Evolutionary conservation across 495 filamentous ascomycete genomes (phyloP).

Genomic region (Daldinia caldariorum): DNA sequence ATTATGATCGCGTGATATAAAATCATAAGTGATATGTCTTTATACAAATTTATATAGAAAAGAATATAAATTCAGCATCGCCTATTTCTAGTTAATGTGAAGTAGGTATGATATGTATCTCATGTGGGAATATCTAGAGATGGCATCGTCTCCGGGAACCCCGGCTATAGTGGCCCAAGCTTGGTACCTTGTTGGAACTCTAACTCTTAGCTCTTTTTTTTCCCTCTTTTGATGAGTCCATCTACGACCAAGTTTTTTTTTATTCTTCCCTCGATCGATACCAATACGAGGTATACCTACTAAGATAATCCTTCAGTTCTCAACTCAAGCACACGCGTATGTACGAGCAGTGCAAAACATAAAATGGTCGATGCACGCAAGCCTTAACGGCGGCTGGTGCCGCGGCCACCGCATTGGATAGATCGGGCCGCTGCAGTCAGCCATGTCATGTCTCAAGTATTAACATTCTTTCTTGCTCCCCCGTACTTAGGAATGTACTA

Average conservation of each 20-base stretch:
- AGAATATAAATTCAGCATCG: no score
- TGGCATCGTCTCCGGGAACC: conserved; percentile 3
- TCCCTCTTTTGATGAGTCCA: neutral
- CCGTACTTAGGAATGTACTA: conserved; percentile 1
- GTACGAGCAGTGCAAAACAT: conserved; percentile 35
- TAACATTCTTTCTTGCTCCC: conserved; percentile 18
- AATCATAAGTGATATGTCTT: neutral
- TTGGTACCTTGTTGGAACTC: conserved; percentile 7
- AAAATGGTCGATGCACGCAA: conserved; percentile 39
- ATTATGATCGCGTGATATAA: neutral
- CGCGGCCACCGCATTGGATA: conserved; percentile 38
- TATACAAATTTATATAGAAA: no score
- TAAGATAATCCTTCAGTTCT: conserved; percentile 7
- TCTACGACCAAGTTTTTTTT: neutral
- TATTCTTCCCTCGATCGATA: conserved; percentile 7
- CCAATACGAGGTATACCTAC: conserved; percentile 15
- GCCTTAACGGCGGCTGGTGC: conserved; percentile 30
- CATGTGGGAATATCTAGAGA: conserved; percentile 1
- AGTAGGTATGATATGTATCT: neutral
- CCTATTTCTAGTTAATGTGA: neutral
- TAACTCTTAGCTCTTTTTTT: conserved; percentile 7
- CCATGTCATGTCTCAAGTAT: conserved; percentile 35
- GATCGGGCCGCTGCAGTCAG: conserved; percentile 38
- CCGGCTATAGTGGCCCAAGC: conserved; percentile 3
- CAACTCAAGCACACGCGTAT: conserved; percentile 4